Percentiles rank a stretch among this genome's conserved stretches.
Evolutionary conservation across 805 yeast species (phyloP).

Genomic region (Scheffersomyces spartinae): DNA sequence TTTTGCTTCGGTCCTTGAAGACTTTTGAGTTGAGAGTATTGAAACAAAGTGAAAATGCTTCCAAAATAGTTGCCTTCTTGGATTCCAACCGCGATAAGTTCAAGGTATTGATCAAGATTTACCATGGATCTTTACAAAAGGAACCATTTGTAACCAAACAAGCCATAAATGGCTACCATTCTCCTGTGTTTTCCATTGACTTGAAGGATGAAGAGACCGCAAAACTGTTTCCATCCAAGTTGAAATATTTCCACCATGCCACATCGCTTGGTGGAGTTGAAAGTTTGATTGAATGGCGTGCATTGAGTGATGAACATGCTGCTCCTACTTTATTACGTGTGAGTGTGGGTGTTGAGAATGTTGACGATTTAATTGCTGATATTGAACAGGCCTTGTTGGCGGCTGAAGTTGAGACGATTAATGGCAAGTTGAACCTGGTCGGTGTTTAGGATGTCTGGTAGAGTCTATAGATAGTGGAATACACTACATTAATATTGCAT

Average conservation of each 20-base stretch:
- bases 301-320: conserved; percentile 52
- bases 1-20: conserved; percentile 69
- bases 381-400: conserved; percentile 42
- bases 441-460: too few species aligned
- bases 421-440: too few species aligned
- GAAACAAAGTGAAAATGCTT: conserved; percentile 55
- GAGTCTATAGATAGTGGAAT: too few species aligned
- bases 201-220: conserved; percentile 44
- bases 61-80: conserved; percentile 48
- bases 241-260: conserved; percentile 75
- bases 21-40: conserved; percentile 64
- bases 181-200: conserved; percentile 68
- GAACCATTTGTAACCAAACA: conserved; percentile 61
- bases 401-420: background rate
- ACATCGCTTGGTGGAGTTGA: conserved; percentile 92
- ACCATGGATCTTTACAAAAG: conserved; percentile 69
- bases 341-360: conserved; percentile 72
- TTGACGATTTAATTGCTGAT: conserved; percentile 68
- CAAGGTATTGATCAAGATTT: conserved; percentile 38
- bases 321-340: conserved; percentile 53
- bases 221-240: conserved; percentile 46
- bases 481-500: too few species aligned
- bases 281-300: conserved; percentile 85
- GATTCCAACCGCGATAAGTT: conserved; percentile 35
- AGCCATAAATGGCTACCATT: conserved; percentile 43